phyloP scores from a whole-genome alignment of 108 stramenopile genomes.

The Cyclotella sp. region DNA sequence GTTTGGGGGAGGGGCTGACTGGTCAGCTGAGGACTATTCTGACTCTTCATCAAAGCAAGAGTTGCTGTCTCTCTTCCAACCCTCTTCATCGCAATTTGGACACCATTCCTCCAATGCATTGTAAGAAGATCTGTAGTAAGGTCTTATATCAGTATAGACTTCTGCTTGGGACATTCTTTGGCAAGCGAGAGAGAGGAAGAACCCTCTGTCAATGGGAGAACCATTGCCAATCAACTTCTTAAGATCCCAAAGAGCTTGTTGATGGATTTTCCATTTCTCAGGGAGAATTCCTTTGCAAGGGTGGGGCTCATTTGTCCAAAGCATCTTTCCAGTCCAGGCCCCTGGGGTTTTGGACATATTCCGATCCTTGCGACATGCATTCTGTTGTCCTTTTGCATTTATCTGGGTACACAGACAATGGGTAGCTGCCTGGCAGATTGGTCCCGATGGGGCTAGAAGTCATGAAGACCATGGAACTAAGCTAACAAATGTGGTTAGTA shows the following conservation, averaged over 20 bases:
- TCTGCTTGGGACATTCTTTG: slow-evolving; percentile 3
- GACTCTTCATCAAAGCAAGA: neutral
- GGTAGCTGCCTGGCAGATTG: neutral
- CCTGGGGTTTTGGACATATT: slow-evolving; percentile 5
- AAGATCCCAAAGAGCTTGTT: neutral
- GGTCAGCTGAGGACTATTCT: neutral
- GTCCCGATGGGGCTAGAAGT: neutral
- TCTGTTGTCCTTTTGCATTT: slow-evolving; percentile 4
- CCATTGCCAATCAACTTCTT: neutral
- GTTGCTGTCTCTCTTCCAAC: neutral
- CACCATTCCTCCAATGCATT: slow-evolving; percentile 7
- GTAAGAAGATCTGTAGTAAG: slow-evolving; percentile 18
- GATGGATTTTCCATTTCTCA: slow-evolving; percentile 13
- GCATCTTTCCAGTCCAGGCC: slow-evolving; percentile 3
- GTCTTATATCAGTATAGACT: slow-evolving; percentile 1
- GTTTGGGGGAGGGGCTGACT: neutral
- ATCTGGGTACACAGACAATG: neutral
- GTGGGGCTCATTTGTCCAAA: neutral
- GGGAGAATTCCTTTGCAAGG: neutral
- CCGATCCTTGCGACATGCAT: neutral
- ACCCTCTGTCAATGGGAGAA: neutral
- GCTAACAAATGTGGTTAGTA: no score
- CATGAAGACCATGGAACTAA: no score
- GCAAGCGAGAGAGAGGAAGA: neutral
- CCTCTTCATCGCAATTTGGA: neutral